Percentiles rank a stretch among this genome's conserved stretches.
Conservation (phyloP, 345 rosid species). For the Euphorbia lathyris region DNA sequence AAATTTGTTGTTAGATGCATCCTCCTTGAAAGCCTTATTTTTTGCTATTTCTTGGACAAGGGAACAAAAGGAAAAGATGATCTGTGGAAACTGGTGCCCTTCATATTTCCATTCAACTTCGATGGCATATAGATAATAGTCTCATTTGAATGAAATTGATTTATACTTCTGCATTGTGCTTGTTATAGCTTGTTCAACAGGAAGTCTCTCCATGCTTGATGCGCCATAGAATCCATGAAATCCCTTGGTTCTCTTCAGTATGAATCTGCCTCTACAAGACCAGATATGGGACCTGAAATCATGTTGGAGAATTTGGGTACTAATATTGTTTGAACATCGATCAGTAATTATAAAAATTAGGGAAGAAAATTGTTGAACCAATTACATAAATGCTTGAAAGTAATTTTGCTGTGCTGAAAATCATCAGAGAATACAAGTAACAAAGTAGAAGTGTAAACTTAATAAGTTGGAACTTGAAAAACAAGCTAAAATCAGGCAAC, state of each 20-base stretch:
- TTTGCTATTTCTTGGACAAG: neutral
- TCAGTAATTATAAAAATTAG: neutral
- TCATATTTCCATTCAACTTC: neutral
- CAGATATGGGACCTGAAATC: constrained; percentile 75
- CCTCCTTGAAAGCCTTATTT: neutral
- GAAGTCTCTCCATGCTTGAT: constrained; percentile 95
- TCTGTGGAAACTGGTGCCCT: neutral
- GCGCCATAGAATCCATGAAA: constrained; percentile 98
- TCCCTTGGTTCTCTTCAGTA: constrained; percentile 64
- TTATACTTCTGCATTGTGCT: constrained; percentile 70
- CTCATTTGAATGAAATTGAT: constrained; percentile 60
- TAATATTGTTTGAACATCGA: too few relatives aligned
- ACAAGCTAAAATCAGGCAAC: neutral
- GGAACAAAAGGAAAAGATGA: neutral
- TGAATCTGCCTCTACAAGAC: constrained; percentile 70
- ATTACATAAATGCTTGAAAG: neutral
- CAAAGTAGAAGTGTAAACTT: neutral
- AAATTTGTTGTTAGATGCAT: neutral
- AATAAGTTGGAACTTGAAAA: neutral
- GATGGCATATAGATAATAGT: neutral
- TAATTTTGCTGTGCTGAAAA: neutral
- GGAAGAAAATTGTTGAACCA: neutral
- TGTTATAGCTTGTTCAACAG: constrained; percentile 78
- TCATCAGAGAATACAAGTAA: neutral
- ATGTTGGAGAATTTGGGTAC: neutral